A percentile compares a stretch with the other conserved stretches of the same genome.
Evolutionary conservation across 2,329 filamentous ascomycete species (phyloP).

Genomic region (Alternaria postmessia): DNA sequence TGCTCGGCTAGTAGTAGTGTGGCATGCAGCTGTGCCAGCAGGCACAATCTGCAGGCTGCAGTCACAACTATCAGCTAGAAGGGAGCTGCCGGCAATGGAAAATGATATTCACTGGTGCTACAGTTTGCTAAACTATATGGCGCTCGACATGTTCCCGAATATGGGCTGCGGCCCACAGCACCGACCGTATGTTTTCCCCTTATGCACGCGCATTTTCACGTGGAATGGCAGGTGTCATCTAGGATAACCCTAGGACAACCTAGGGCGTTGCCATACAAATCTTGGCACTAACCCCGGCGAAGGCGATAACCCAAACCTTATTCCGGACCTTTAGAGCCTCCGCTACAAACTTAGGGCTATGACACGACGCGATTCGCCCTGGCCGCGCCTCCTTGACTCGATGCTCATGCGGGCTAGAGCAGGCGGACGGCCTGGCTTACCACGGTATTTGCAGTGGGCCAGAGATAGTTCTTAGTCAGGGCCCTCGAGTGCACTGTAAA

Average conservation of each 20-base stretch:
- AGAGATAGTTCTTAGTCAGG: slow-evolving; percentile 21
- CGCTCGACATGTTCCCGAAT: slow-evolving; percentile 2
- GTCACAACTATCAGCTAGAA: slow-evolving; percentile 8
- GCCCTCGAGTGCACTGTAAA: slow-evolving; percentile 24
- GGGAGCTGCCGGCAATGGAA: slow-evolving; percentile 1
- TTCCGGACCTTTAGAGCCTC: slow-evolving; percentile 21
- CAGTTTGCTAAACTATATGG: background rate
- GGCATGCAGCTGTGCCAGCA: slow-evolving; percentile 4
- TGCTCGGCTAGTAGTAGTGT: slow-evolving; percentile 9
- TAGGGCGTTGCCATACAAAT: slow-evolving; percentile 16
- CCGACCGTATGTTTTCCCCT: slow-evolving; percentile 4
- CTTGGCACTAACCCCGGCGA: slow-evolving; percentile 27
- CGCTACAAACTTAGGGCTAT: slow-evolving; percentile 19
- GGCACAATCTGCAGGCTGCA: slow-evolving; percentile 6
- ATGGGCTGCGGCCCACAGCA: slow-evolving; percentile 2
- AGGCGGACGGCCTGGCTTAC: slow-evolving; percentile 24
- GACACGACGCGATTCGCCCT: slow-evolving; percentile 19
- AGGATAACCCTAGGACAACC: slow-evolving; percentile 23
- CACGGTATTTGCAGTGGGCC: slow-evolving; percentile 20
- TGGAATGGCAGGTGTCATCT: slow-evolving; percentile 21
- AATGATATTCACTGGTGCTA: background rate
- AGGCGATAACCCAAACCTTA: slow-evolving; percentile 30
- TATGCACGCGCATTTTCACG: slow-evolving; percentile 18
- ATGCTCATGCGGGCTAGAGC: slow-evolving; percentile 28
- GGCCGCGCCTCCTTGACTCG: slow-evolving; percentile 23